phyloP scores from a whole-genome alignment of 2,329 filamentous ascomycete species.

The Phialophora verrucosa region DNA sequence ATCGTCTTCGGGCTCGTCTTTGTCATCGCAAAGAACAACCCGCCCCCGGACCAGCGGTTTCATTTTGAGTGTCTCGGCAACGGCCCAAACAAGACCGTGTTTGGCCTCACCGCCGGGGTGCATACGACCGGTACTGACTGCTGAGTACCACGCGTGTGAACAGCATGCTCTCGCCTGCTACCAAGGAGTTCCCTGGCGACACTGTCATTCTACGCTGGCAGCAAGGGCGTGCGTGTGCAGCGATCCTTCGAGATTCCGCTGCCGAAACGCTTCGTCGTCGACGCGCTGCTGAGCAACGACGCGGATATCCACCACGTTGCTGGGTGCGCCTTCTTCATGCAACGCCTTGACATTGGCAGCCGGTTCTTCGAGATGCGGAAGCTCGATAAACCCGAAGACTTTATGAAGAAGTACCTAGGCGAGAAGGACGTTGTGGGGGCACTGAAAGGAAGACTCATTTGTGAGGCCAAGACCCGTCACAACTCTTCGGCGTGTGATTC shows the following conservation, averaged over 20 bases:
- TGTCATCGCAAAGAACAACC: background rate
- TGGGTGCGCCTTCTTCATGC: background rate
- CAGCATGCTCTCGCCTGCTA: no score
- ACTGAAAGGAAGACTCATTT: background rate
- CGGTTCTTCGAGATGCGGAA: background rate
- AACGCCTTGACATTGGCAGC: background rate
- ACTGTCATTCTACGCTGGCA: background rate
- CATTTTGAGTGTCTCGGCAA: background rate
- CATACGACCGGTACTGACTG: no score
- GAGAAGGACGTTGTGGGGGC: background rate
- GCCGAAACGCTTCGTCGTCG: background rate
- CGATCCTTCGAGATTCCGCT: background rate
- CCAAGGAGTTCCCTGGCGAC: background rate
- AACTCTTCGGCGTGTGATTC: background rate
- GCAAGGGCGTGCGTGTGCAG: background rate
- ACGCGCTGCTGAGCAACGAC: background rate
- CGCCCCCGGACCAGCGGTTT: no score
- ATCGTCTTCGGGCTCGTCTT: background rate
- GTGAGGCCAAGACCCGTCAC: background rate
- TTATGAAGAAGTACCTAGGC: background rate
- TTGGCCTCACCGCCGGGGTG: no score
- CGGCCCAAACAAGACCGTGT: background rate
- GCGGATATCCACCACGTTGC: background rate
- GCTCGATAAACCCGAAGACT: background rate
- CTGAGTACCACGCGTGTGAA: no score